Conservation (phyloP, 805 yeast genomes). For the Yarrowia alimentaria region DNA sequence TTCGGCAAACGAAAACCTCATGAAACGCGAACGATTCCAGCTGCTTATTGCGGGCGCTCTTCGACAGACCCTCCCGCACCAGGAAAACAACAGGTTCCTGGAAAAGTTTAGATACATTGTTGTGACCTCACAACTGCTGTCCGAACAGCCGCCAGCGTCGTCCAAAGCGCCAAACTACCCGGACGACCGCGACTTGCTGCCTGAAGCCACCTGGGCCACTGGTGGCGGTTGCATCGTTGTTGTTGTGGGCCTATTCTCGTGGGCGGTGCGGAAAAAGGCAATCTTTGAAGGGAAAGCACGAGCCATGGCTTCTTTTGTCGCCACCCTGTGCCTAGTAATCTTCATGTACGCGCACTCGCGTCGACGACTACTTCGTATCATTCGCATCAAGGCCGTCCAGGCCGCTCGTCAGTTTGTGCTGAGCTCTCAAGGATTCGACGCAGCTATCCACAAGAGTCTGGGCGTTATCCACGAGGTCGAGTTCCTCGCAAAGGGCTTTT, state of each 20-base stretch:
- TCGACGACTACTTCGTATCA: constrained; percentile 36
- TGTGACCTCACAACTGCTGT: constrained; percentile 50
- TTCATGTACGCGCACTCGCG: constrained; percentile 40
- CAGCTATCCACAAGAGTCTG: constrained; percentile 35
- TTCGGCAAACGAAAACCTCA: constrained; percentile 11
- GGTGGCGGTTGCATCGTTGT: constrained; percentile 42
- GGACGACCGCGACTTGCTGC: constrained; percentile 30
- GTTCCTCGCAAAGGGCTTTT: constrained; percentile 35
- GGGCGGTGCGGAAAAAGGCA: constrained; percentile 31
- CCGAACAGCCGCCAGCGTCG: constrained; percentile 38
- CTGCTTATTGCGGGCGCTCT: constrained; percentile 35
- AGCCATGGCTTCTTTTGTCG: constrained; percentile 34
- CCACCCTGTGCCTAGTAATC: constrained; percentile 35
- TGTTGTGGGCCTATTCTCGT: constrained; percentile 38
- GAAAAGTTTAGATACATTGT: constrained; percentile 54
- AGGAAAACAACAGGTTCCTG: constrained; percentile 42
- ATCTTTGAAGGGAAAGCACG: constrained; percentile 27
- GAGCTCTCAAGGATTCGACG: constrained; percentile 36
- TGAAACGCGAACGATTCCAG: constrained; percentile 34
- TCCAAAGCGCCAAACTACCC: constrained; percentile 23
- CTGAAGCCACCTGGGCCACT: constrained; percentile 36
- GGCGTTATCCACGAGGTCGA: constrained; percentile 38
- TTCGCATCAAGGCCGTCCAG: constrained; percentile 37
- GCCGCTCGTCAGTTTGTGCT: constrained; percentile 34
- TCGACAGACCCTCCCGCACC: constrained; percentile 32